Conservation (phyloP, 345 rosid genomes). For the Luvunga scandens region DNA sequence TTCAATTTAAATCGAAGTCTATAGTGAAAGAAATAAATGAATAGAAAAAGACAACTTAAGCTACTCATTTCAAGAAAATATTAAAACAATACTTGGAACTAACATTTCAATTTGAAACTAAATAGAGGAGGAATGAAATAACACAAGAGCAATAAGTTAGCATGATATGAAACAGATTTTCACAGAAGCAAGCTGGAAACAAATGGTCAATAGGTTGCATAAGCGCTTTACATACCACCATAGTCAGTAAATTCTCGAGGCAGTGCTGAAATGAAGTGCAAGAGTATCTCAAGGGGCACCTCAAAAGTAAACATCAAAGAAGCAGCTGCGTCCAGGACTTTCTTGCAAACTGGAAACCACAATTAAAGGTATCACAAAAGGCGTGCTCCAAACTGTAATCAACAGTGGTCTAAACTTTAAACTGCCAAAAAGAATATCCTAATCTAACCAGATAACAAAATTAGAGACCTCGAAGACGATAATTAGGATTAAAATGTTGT, state of each 20-base stretch:
- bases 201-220: neutral
- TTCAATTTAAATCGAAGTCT: neutral
- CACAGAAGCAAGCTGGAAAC: neutral
- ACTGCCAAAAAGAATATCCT: conserved; percentile 13
- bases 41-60: neutral
- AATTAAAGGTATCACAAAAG: conserved; percentile 12
- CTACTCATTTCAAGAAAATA: neutral
- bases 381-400: neutral
- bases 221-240: conserved; percentile 56
- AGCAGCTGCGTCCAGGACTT: conserved; percentile 64
- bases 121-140: neutral
- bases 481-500: conserved; percentile 88
- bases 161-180: neutral
- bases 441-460: conserved; percentile 22
- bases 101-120: neutral
- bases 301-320: conserved; percentile 40
- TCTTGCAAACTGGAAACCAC: conserved; percentile 53
- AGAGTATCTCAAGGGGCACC: conserved; percentile 68
- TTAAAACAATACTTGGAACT: neutral
- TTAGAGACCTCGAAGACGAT: conserved; percentile 77
- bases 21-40: neutral
- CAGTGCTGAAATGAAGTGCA: conserved; percentile 70
- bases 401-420: neutral
- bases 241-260: conserved; percentile 78
- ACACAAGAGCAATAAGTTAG: neutral